Evolutionary conservation across 139 green algal genomes (phyloP), one percentile per base, ranked within the genome.

Genomic region (Chlorella sp.): DNA sequence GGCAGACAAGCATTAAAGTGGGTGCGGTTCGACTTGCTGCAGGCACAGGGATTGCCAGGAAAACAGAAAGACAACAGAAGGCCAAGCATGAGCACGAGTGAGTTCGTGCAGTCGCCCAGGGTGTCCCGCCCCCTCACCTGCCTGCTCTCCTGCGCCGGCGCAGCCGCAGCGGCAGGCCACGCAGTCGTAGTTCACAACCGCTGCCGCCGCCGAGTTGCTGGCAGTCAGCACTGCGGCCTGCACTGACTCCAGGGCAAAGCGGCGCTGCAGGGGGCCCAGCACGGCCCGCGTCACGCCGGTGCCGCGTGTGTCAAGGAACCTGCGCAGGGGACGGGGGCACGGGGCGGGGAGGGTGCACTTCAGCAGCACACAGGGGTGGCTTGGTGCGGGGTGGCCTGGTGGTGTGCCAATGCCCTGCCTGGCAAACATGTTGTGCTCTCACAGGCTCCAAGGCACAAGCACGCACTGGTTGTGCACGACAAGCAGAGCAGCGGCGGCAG

Each of bases 221-320:
- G 39, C 77, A 48, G 37, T 88, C 39, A 88, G 73, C 39, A 88
- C 84, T 28, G 84, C 84, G 0, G 83, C 84, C 66, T 88, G 84
- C 68, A 88, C 84, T 42, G 57, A 68, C 39, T 88, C 66, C 34
- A 88, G 84, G 4, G 66, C 84, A 30, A 81, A 88, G 68, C 84
- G 84, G 39, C 84, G 64, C 66, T 88, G 84, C 39, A 88, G 68
- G 21, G 84, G 84, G 0, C 36, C 84, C 84, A 88, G 40, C 66
- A 68, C 39, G 7, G 66, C 40, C 21, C 68, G 39, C 3, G 34
- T 26, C 0, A 80, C 66, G 39, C 84, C 84, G 2, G 84, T 88
- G 84, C 28, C 9, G 0, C 84, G 84, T 32, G 77, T 22, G 42
- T 88, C 84, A 3, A 88, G 84, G 32, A 88, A 88, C 30, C 71